Evolutionary conservation across 2,329 filamentous ascomycete species (phyloP).

Genomic region (Epichloe brachyelytri): DNA sequence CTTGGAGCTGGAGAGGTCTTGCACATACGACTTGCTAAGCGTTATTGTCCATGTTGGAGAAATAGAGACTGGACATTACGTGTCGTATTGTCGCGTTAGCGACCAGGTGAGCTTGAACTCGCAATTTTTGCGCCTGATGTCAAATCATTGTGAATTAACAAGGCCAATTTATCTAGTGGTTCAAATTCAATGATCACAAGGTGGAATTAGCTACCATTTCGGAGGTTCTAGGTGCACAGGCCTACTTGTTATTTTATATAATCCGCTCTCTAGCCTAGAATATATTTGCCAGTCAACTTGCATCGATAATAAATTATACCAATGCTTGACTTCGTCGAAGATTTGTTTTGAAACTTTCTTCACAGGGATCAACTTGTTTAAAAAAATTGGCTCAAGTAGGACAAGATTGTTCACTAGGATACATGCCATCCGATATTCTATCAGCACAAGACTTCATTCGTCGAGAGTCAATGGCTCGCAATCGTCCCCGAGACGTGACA

Average conservation of each 20-base stretch:
- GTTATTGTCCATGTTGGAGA: slow-evolving; percentile 90
- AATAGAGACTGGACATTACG: slow-evolving; percentile 85
- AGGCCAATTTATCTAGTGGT: slow-evolving; percentile 50
- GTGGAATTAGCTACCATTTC: slow-evolving; percentile 74
- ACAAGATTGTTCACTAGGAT: not conserved
- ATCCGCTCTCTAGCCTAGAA: slow-evolving; percentile 42
- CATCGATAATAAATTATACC: not conserved
- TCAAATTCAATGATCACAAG: slow-evolving; percentile 89
- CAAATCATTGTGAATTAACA: not conserved
- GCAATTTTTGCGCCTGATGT: slow-evolving; percentile 5
- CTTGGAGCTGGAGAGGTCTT: slow-evolving; percentile 48
- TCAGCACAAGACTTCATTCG: not conserved
- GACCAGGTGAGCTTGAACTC: slow-evolving; percentile 36
- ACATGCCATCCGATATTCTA: not conserved
- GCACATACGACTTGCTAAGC: slow-evolving; percentile 75
- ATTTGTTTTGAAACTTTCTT: not conserved
- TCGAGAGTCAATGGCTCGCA: not conserved
- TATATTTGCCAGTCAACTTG: not conserved
- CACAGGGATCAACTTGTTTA: not conserved
- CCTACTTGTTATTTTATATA: slow-evolving; percentile 84
- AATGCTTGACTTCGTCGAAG: not conserved
- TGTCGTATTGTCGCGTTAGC: slow-evolving; percentile 74
- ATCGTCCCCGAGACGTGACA: not conserved
- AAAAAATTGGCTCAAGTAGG: not conserved
- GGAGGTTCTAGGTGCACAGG: slow-evolving; percentile 74